Evolutionary conservation across 1,139 yeast genomes (phyloP).

Genomic region (Yamadazyma membranifaciens): DNA sequence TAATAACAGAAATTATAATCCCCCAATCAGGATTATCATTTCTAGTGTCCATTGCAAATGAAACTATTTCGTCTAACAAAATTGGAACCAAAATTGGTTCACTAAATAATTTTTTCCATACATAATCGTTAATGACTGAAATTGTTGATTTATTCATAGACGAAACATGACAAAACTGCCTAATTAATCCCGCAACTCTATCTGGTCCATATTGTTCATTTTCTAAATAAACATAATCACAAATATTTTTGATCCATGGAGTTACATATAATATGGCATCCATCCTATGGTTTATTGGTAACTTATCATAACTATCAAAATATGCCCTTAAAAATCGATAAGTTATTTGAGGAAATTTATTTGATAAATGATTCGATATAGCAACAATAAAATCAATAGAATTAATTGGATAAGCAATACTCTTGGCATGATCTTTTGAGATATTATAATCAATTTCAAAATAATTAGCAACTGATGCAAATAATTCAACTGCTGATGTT

Average conservation of each 20-base stretch:
- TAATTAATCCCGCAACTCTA: slow-evolving; percentile 57
- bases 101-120: slow-evolving; percentile 70
- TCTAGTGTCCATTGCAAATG: slow-evolving; percentile 72
- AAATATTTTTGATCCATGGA: slow-evolving; percentile 78
- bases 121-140: slow-evolving; percentile 43
- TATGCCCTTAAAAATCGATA: slow-evolving; percentile 61
- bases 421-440: slow-evolving; percentile 55
- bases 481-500: slow-evolving; percentile 59
- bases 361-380: slow-evolving; percentile 58
- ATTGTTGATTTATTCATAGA: slow-evolving; percentile 44
- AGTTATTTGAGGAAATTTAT: slow-evolving; percentile 58
- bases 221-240: slow-evolving; percentile 52
- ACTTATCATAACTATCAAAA: slow-evolving; percentile 52
- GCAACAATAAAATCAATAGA: slow-evolving; percentile 62
- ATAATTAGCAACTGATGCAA: slow-evolving; percentile 62
- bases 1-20: slow-evolving; percentile 58
- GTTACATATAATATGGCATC: slow-evolving; percentile 56
- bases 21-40: slow-evolving; percentile 72
- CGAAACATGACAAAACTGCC: slow-evolving; percentile 64
- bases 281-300: slow-evolving; percentile 31
- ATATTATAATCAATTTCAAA: slow-evolving; percentile 64
- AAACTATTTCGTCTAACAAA: slow-evolving; percentile 70
- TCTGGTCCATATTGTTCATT: slow-evolving; percentile 60
- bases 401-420: slow-evolving; percentile 71
- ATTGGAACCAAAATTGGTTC: slow-evolving; percentile 60